Evolutionary conservation across 208 protist species (phyloP), one percentile per base, ranked within the genome.

Genomic region (Leishmania turanica): DNA sequence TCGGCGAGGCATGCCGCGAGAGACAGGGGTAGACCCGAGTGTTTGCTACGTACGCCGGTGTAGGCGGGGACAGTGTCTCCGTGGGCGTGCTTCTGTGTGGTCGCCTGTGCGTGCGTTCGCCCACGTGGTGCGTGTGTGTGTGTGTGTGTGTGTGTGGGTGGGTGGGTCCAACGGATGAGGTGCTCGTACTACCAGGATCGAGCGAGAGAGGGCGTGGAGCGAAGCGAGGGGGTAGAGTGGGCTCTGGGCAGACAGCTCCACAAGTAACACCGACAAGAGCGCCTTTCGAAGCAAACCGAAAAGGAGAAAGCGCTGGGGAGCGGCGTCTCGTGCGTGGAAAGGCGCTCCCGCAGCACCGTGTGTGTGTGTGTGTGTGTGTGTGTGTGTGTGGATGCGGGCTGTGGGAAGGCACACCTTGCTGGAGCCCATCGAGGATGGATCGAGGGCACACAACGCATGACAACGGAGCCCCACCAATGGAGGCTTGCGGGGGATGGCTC

Each of bases 1-100:
- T 58, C 90, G 82, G 34, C 83, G 88, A 64, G 84, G 77, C 92
- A 93, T 93, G 45, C 51, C 79, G 79, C 79, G 24, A 80, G 66
- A 31, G 51, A 40, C 34, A 65, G 27, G 49, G 15, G 31, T 21
- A 31, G 62, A 54, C 11, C 56, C 1, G 34, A 47, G 51, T 0
- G 34, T 5, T 24, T 60, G 53, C 31, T 21, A 71, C 34, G 54
- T 51, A 53, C n/a, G 54, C 37, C 8, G 21, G 4, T 51, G 47
- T 53, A 37, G 31, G 75, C 17, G n/a, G 31, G 74, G 34, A 21
- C 17, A 49, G 19, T 54, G 1, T 53, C 27, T 8, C 31, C 9
- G 15, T 24, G 70, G 21, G 37, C 3, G 47, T 19, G n/a, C 31
- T 7, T 24, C 47, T 51, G 9, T 53, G 17, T 24, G n/a, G 58